Conservation (phyloP, 768 basidiomycete species). For the Macrolepiota dolichaula region DNA sequence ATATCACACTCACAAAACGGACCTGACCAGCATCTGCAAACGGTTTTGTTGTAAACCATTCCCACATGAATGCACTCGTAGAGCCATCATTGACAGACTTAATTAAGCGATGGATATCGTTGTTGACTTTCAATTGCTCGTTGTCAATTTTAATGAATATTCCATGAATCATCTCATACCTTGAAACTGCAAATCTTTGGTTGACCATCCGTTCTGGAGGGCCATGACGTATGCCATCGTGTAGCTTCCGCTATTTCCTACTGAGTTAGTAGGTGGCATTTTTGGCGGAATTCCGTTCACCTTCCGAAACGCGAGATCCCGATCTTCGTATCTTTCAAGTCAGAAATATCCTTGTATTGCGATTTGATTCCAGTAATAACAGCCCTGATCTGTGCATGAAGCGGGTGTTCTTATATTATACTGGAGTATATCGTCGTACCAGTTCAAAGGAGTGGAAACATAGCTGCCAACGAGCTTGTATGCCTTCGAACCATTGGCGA, state of each 20-base stretch:
- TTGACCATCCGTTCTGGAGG: conserved; percentile 79
- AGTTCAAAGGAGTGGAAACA: conserved; percentile 85
- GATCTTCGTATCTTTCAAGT: conserved; percentile 77
- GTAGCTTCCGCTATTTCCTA: conserved; percentile 65
- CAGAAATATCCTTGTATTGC: conserved; percentile 62
- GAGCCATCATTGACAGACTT: conserved; percentile 85
- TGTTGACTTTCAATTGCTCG: too few species aligned
- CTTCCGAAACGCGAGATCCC: conserved; percentile 91
- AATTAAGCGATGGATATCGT: conserved; percentile 78
- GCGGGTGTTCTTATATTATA: background rate
- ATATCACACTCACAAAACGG: conserved; percentile 63
- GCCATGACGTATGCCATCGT: conserved; percentile 98
- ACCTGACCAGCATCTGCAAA: conserved; percentile 76
- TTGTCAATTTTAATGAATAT: background rate
- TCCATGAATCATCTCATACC: conserved; percentile 34
- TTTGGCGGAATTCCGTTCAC: conserved; percentile 27
- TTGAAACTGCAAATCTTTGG: conserved; percentile 62
- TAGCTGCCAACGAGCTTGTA: conserved; percentile 94
- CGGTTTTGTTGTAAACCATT: conserved; percentile 80
- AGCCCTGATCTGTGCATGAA: conserved; percentile 51
- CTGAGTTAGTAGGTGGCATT: background rate
- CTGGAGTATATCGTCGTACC: conserved; percentile 38
- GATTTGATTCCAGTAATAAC: conserved; percentile 83
- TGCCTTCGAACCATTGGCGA: conserved; percentile 82
- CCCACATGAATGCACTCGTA: conserved; percentile 93